Conservation (phyloP, 345 rosid genomes). For the Citrus sp. region DNA sequence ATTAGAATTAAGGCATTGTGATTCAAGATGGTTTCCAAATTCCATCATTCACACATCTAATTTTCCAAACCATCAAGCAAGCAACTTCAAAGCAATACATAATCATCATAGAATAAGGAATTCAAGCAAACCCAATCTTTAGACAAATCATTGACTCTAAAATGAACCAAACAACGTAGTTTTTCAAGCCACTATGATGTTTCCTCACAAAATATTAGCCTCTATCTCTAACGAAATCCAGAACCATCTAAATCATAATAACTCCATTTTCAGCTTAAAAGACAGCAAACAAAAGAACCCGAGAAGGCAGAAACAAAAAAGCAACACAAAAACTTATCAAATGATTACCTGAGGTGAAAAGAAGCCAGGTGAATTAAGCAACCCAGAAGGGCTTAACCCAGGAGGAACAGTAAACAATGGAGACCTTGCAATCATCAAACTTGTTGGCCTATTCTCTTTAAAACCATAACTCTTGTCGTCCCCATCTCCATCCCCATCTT, state of each 20-base stretch:
- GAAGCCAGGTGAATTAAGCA: conserved; percentile 73
- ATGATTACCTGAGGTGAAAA: conserved; percentile 69
- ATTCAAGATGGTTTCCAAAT: not conserved
- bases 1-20: not conserved
- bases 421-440: conserved; percentile 46
- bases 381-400: conserved; percentile 90
- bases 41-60: not conserved
- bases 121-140: not conserved
- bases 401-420: conserved; percentile 75
- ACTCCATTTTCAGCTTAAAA: not conserved
- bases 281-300: not conserved
- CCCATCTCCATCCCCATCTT: conserved; percentile 31
- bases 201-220: not conserved
- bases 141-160: not conserved
- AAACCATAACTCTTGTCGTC: conserved; percentile 40
- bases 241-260: not conserved
- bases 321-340: not conserved
- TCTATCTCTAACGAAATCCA: not conserved
- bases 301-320: not conserved
- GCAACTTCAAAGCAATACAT: not conserved
- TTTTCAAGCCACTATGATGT: not conserved
- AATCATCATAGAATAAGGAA: not conserved
- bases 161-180: not conserved
- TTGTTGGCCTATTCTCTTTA: conserved; percentile 49
- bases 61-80: not conserved